Base-by-base conservation (phyloP, 1,139 yeast species). In the Pneumocystis jirovecii region DNA sequence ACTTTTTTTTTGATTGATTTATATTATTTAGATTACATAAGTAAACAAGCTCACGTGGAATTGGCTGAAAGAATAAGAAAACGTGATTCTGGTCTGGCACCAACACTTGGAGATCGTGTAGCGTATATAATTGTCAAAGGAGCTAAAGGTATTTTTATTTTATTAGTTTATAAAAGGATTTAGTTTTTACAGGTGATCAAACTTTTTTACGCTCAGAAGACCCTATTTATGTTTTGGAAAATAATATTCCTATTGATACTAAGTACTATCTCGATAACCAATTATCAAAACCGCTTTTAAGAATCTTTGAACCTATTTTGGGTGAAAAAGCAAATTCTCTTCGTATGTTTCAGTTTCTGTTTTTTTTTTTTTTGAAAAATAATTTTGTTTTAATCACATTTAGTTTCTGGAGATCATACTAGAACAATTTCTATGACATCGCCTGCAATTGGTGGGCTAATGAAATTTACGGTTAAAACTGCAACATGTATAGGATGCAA, bases 71-170 rank as follows among this genome's bases (percentile, higher is more conserved):
- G 97, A 71, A 95, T 95, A 97, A 83, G 85, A 66, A 90, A 90
- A 74, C 86, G 99, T 79, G 98, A 95, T 73, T 93, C 96, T 0
- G 96, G 99, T 39, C 86, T 95, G 5, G 98, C 98, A 0, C 98
- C 98, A 2, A 85, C 91, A 5, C 81, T 93, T 65, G 99, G 99
- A 65, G 99, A 95, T 74, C 89, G 99, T 78, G 98, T 95, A 60
- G 97, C 97, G 1, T 95, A 93, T 74, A 98, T 95, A 56, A 91
- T 95, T 68, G 86, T 88, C 70, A 83, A 84, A 72, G 89, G 89
- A 63, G 86, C 95, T 0, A 82, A 84, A 15, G 87, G 57, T 50
- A 50, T n/a, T 21, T 50, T 2, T 21, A 6, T 50, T 50, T 50
- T 25, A 25, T 25, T 12, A 50, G 21, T 25, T 50, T 25, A 15